phyloP scores from a whole-genome alignment of 345 rosid species.

The Limnanthes douglasii region DNA sequence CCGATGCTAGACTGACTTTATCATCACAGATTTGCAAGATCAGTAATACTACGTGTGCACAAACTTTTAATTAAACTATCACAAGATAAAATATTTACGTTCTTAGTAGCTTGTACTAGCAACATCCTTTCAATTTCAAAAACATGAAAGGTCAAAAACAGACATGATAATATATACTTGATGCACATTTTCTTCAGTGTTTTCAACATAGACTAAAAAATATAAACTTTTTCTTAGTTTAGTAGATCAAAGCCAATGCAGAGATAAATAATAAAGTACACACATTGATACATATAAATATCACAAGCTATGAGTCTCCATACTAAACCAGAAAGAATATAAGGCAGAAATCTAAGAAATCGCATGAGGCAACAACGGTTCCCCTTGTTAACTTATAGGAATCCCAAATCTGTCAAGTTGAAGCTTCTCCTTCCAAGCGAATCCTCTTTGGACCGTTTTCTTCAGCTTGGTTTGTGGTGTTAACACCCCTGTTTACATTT shows the following conservation, averaged over 20 bases:
- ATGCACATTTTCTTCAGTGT: no score
- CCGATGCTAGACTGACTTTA: no score
- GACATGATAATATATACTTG: no score
- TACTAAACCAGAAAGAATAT: slow-evolving; percentile 15
- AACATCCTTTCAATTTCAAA: no score
- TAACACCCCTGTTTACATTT: slow-evolving; percentile 31
- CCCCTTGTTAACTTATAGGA: slow-evolving; percentile 16
- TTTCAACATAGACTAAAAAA: no score
- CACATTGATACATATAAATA: slow-evolving; percentile 24
- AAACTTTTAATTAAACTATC: no score
- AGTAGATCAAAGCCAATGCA: slow-evolving; percentile 18
- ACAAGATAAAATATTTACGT: no score
- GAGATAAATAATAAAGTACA: slow-evolving; percentile 23
- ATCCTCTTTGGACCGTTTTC: slow-evolving; percentile 74
- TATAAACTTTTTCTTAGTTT: no score
- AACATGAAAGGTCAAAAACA: no score
- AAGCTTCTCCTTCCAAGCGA: slow-evolving; percentile 60
- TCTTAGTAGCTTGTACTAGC: no score
- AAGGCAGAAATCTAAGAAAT: slow-evolving; percentile 7
- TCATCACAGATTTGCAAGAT: no score
- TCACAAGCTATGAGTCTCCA: slow-evolving; percentile 19
- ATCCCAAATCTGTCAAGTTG: slow-evolving; percentile 17
- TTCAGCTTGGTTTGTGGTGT: slow-evolving; percentile 30
- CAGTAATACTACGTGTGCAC: no score
- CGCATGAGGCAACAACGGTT: slow-evolving; percentile 17